A percentile compares a stretch with the other conserved stretches of the same genome.
phyloP scores from a whole-genome alignment of 768 basidiomycete genomes.

The Boletus subparvulus region DNA sequence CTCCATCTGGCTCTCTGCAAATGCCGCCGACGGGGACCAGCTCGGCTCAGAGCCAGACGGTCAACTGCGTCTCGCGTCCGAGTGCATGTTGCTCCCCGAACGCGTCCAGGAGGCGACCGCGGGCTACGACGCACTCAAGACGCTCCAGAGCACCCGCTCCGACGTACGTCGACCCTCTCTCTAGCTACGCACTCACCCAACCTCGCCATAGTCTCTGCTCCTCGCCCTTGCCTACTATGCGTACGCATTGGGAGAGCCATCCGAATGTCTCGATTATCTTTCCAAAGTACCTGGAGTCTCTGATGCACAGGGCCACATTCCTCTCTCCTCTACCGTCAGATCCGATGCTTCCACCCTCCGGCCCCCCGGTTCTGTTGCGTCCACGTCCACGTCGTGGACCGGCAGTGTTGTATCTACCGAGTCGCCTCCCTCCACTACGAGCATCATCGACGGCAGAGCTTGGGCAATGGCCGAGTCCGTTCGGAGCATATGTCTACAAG shows the following conservation, averaged over 20 bases:
- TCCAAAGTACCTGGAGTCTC: constrained; percentile 52
- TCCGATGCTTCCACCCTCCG: constrained; percentile 40
- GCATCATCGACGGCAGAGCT: constrained; percentile 65
- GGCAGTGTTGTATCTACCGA: constrained; percentile 49
- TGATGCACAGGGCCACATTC: constrained; percentile 55
- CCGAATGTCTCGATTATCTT: constrained; percentile 62
- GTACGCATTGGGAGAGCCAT: constrained; percentile 68
- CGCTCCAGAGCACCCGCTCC: constrained; percentile 47
- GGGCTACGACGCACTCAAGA: constrained; percentile 56
- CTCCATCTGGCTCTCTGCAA: constrained; percentile 52
- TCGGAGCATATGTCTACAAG: constrained; percentile 76
- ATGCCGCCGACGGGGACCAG: constrained; percentile 54
- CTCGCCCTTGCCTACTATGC: constrained; percentile 77
- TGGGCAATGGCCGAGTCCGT: constrained; percentile 76
- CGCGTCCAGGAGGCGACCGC: constrained; percentile 54
- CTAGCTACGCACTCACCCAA: constrained; percentile 3
- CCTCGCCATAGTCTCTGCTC: constrained; percentile 54
- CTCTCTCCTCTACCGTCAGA: constrained; percentile 42
- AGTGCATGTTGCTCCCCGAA: constrained; percentile 57
- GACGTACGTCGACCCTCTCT: constrained; percentile 50
- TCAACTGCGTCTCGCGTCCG: constrained; percentile 42
- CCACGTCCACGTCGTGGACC: constrained; percentile 48
- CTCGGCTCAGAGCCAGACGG: constrained; percentile 45
- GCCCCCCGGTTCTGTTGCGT: constrained; percentile 35
- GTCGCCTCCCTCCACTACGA: constrained; percentile 43